A percentile compares a stretch with the other conserved stretches of the same genome.
Conservation (phyloP, 768 basidiomycete species). For the Naganishia friedmannii region DNA sequence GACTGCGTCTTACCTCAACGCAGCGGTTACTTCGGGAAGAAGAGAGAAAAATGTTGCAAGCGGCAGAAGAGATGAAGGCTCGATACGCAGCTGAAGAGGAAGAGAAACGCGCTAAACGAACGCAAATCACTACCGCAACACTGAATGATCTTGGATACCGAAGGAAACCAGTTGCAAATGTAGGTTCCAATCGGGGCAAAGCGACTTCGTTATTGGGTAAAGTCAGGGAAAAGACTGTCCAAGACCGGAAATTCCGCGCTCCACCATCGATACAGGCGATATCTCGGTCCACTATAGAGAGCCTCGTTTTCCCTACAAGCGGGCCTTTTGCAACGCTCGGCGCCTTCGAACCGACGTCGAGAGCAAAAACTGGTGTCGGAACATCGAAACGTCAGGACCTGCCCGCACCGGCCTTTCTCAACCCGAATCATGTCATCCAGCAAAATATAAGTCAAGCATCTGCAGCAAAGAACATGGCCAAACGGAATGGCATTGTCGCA, state of each 20-base stretch:
- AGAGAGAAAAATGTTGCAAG: constrained; percentile 16
- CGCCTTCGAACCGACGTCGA: constrained; percentile 7
- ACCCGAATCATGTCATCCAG: neutral
- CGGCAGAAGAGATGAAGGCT: constrained; percentile 28
- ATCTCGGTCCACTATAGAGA: neutral
- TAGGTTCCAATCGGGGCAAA: neutral
- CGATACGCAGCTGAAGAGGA: constrained; percentile 24
- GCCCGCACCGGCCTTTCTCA: neutral
- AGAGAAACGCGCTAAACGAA: constrained; percentile 9
- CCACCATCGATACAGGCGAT: neutral
- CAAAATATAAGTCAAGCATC: neutral
- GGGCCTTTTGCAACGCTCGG: constrained; percentile 15
- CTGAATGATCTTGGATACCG: constrained; percentile 15
- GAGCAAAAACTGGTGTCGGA: neutral
- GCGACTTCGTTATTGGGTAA: constrained; percentile 18
- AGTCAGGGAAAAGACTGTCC: constrained; percentile 26
- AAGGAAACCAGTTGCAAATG: neutral
- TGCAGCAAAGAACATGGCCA: neutral
- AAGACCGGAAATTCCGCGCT: constrained; percentile 19
- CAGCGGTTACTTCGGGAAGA: constrained; percentile 22
- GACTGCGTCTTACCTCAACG: neutral
- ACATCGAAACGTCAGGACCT: neutral
- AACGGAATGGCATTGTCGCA: neutral
- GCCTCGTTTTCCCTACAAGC: constrained; percentile 12
- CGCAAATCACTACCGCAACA: neutral